Base-by-base conservation (phyloP, 805 yeast genomes). In the Candida bentonensis region DNA sequence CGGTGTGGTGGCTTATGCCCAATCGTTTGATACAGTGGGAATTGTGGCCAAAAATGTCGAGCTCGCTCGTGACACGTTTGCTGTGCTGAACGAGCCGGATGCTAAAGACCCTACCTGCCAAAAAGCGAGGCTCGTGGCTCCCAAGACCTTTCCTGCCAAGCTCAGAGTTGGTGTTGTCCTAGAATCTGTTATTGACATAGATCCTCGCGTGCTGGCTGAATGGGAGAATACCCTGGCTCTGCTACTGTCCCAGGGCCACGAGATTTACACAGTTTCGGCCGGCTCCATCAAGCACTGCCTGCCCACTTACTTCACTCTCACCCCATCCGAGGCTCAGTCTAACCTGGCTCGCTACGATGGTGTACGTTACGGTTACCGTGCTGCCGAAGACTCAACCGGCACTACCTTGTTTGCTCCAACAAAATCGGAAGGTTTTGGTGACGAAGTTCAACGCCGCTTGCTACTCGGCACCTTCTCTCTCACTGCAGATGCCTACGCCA, bases 1-100 rank as follows among this genome's bases (percentile, higher is more conserved):
- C 78, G 99, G 98, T 2, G 85, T 92, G 5, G 65, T 88, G 2
- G 78, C 96, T 0, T 89, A 88, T 62, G 96, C 96, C 1, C 97
- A 94, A 61, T 79, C 89, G 33, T 67, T 92, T 44, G 99, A 92
- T 58, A 88, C 97, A 0, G 96, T 92, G 1, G 99, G 99, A 0
- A 71, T 94, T 1, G 45, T 88, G 25, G 66, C 88, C 0, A 69
- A 68, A 15, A 65, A 73, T 23, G 49, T 82, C 3, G 61, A 58
- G 0, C 53, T 63, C 0, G 51, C 82, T 2, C 55, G 61, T 22
- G 55, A 59, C 15, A 84, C 79, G 0, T 88, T 72, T 56, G 47
- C 58, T 0, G 65, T 72, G 0, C 55, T 92, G 42, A 79, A 87
- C 57, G 54, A 61, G 22, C 62, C 67, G 53, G 98, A 92, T 59